Evolutionary conservation across 306 rosid species (phyloP).

Genomic region (Castanea mollissima): DNA sequence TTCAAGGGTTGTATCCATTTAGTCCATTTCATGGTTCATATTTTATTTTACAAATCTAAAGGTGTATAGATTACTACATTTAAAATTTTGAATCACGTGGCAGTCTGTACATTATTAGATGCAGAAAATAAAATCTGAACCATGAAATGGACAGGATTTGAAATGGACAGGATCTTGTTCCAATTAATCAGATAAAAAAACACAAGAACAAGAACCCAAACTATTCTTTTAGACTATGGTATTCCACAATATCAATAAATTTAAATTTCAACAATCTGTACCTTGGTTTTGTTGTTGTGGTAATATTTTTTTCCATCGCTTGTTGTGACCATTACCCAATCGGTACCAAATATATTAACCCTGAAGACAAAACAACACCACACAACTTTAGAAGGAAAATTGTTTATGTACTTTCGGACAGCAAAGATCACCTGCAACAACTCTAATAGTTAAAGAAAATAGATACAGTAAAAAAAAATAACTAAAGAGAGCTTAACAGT

Average conservation of each 20-base stretch:
- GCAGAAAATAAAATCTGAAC: too few relatives aligned
- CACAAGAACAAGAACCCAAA: too few relatives aligned
- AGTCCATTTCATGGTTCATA: too few relatives aligned
- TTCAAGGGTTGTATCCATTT: too few relatives aligned
- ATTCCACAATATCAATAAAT: not conserved
- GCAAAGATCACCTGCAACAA: not conserved
- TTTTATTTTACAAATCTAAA: too few relatives aligned
- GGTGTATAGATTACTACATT: too few relatives aligned
- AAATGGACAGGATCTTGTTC: too few relatives aligned
- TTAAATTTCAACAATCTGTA: slow-evolving; percentile 28
- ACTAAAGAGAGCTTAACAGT: not conserved
- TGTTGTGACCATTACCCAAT: slow-evolving; percentile 82
- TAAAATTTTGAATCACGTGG: too few relatives aligned
- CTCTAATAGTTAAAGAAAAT: not conserved
- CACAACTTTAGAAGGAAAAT: slow-evolving; percentile 7
- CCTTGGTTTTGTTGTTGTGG: slow-evolving; percentile 88
- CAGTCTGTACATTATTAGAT: too few relatives aligned
- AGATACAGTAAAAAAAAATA: not conserved
- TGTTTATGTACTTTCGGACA: not conserved
- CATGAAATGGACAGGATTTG: too few relatives aligned
- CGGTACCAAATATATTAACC: slow-evolving; percentile 78
- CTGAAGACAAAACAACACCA: slow-evolving; percentile 36
- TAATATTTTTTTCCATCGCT: slow-evolving; percentile 89
- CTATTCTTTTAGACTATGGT: too few relatives aligned
- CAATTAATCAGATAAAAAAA: too few relatives aligned